Percentiles rank a stretch among this genome's conserved stretches.
Evolutionary conservation across 1,139 yeast species (phyloP).

Genomic region (Maudiozyma humilis): DNA sequence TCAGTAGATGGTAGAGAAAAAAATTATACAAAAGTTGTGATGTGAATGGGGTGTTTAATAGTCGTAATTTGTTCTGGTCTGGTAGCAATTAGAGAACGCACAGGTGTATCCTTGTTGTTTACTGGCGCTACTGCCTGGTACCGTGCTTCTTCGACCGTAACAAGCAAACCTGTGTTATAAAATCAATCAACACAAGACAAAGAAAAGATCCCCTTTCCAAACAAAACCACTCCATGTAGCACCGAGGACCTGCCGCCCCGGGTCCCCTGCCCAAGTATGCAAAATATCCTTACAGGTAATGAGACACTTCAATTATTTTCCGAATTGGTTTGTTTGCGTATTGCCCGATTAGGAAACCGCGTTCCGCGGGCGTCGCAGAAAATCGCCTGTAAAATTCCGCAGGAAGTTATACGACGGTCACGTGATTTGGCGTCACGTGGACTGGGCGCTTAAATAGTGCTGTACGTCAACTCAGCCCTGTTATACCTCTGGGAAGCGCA

Average conservation of each 20-base stretch:
- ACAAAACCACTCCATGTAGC: background rate
- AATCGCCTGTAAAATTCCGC: background rate
- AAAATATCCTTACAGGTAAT: background rate
- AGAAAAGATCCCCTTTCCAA: background rate
- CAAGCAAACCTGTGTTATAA: background rate
- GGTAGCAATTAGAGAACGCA: no score
- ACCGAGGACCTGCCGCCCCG: background rate
- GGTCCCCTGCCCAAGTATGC: background rate
- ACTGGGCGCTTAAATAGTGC: background rate
- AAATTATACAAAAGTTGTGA: no score
- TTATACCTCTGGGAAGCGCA: constrained; percentile 1
- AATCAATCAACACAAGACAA: background rate
- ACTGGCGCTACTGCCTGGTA: no score
- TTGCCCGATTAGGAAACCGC: constrained; percentile 7
- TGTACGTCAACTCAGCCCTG: background rate
- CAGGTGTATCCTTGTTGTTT: background rate
- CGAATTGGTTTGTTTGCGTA: constrained; percentile 11
- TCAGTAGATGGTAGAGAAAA: no score
- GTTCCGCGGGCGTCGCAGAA: background rate
- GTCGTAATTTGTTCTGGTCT: no score
- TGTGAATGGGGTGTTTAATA: no score
- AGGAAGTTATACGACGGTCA: no score
- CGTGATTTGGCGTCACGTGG: no score
- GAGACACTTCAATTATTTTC: constrained; percentile 3
- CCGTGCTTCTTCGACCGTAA: no score